Conservation (phyloP, 1,139 yeast genomes). For the Yamadazyma dushanensis region DNA sequence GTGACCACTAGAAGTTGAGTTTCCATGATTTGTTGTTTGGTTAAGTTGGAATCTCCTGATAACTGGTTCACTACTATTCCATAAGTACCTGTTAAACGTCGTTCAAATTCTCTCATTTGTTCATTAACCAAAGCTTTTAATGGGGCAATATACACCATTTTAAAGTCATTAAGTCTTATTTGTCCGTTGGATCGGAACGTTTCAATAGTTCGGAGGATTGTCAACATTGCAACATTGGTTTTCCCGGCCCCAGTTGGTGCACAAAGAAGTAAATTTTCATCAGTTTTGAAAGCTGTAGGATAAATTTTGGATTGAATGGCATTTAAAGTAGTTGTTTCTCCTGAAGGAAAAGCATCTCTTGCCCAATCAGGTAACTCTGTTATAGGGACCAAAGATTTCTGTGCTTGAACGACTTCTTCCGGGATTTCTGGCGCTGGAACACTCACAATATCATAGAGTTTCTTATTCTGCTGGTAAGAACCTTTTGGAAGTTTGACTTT, state of each 20-base stretch:
- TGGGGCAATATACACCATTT: slow-evolving; percentile 94
- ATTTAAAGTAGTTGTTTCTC: slow-evolving; percentile 69
- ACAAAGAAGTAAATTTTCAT: slow-evolving; percentile 77
- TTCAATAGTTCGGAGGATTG: slow-evolving; percentile 76
- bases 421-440: slow-evolving; percentile 74
- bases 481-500: slow-evolving; percentile 80
- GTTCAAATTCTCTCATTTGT: slow-evolving; percentile 82
- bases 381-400: slow-evolving; percentile 57
- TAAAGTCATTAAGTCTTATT: slow-evolving; percentile 53
- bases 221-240: slow-evolving; percentile 90
- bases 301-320: slow-evolving; percentile 81
- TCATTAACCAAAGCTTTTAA: slow-evolving; percentile 94
- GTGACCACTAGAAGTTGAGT: slow-evolving; percentile 95
- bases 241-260: slow-evolving; percentile 99
- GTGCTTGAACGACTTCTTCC: slow-evolving; percentile 25
- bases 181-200: slow-evolving; percentile 53
- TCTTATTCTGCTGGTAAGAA: slow-evolving; percentile 72
- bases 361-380: slow-evolving; percentile 80
- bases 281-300: slow-evolving; percentile 71
- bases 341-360: slow-evolving; percentile 67
- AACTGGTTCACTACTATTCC: slow-evolving; percentile 82
- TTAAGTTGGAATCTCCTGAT: slow-evolving; percentile 96
- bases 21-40: slow-evolving; percentile 74
- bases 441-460: slow-evolving; percentile 80
- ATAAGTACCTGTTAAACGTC: slow-evolving; percentile 59